Conservation (phyloP, 495 filamentous ascomycete species). For the Trichoderma reesei region DNA sequence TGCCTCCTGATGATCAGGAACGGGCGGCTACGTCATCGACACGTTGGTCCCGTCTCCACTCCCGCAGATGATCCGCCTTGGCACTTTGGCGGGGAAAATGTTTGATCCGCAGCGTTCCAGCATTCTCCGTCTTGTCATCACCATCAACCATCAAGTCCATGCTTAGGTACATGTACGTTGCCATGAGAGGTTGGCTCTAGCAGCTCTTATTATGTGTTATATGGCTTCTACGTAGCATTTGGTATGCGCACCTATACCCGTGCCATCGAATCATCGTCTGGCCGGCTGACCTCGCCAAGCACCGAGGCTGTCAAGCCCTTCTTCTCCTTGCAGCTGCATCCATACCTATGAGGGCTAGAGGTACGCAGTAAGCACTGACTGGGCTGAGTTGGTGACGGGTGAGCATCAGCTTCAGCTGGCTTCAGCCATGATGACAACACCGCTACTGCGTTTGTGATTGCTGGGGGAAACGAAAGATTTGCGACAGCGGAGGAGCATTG, state of each 20-base stretch:
- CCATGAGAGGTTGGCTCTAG: background rate
- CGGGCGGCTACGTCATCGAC: background rate
- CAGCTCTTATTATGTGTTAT: background rate
- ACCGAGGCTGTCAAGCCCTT: background rate
- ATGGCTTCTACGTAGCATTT: no score
- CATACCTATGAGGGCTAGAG: background rate
- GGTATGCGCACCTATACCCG: no score
- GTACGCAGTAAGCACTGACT: background rate
- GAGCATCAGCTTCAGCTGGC: background rate
- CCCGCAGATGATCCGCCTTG: background rate
- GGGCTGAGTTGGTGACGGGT: background rate
- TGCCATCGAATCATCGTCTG: no score
- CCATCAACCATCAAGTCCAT: background rate
- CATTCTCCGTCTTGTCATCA: no score
- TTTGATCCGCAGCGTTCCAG: background rate
- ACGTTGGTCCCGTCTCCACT: background rate
- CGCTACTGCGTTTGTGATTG: background rate
- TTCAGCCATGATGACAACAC: background rate
- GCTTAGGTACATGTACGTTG: background rate
- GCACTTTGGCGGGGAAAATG: background rate
- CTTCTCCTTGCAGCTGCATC: background rate
- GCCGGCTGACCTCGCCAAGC: no score
- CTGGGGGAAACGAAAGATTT: no score
- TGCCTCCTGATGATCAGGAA: background rate
- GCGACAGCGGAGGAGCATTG: no score